These are phyloP conservation scores for Lasiosphaeria hispida DNA, from an alignment of 495 filamentous ascomycete species.

Conservation along the genomic window DNA sequence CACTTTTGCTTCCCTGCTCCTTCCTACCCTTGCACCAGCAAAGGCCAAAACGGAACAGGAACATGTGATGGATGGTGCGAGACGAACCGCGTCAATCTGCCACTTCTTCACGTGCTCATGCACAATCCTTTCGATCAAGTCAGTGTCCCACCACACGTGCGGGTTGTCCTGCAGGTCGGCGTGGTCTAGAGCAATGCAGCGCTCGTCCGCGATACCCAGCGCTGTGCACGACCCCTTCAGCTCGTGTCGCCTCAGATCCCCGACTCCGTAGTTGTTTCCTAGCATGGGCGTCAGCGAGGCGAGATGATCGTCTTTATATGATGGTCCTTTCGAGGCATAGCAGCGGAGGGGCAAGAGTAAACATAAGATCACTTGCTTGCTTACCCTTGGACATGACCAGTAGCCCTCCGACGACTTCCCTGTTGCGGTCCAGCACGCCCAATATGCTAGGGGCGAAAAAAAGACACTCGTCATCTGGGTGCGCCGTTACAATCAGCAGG, in stretches of 20 bases:
- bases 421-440: constrained; percentile 37
- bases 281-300: neutral
- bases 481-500: constrained; percentile 40
- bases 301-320: neutral
- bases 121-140: constrained; percentile 31
- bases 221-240: constrained; percentile 36
- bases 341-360: neutral
- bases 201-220: constrained; percentile 31
- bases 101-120: constrained; percentile 37
- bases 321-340: neutral
- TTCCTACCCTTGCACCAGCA: neutral
- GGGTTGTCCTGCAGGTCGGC: constrained; percentile 41
- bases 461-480: constrained; percentile 45
- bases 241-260: constrained; percentile 33
- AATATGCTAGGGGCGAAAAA: constrained; percentile 44
- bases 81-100: constrained; percentile 38
- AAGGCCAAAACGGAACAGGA: neutral
- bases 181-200: constrained; percentile 38
- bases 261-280: constrained; percentile 45
- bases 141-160: constrained; percentile 41
- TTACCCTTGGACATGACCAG: constrained; percentile 42
- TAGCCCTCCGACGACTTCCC: constrained; percentile 28
- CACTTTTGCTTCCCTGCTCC: neutral
- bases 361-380: neutral
- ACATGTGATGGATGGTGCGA: neutral